Evolutionary conservation across 1,139 yeast species (phyloP).

Genomic region (Lodderomyces metapsilosis): DNA sequence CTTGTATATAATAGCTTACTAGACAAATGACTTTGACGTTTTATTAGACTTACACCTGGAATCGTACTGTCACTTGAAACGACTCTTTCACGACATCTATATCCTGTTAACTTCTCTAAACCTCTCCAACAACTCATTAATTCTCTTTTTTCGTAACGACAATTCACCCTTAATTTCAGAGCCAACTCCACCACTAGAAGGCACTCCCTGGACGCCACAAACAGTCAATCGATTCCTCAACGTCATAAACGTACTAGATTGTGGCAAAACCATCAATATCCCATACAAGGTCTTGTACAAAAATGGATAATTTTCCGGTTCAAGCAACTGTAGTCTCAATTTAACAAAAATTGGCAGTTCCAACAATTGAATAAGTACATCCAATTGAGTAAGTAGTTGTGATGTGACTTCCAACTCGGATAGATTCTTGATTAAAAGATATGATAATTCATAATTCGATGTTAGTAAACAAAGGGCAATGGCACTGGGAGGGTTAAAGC

Average conservation of each 20-base stretch:
- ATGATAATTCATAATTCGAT: constrained; percentile 88
- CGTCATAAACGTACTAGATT: constrained; percentile 85
- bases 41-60: neutral
- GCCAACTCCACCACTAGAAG: constrained; percentile 15
- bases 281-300: constrained; percentile 90
- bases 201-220: constrained; percentile 9
- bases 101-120: constrained; percentile 38
- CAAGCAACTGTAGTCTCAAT: constrained; percentile 79
- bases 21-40: neutral
- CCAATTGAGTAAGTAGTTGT: constrained; percentile 71
- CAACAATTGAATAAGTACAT: constrained; percentile 73
- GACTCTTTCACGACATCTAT: too few species aligned
- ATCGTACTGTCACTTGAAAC: too few species aligned
- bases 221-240: constrained; percentile 65
- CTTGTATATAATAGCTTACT: neutral
- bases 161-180: constrained; percentile 23
- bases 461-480: constrained; percentile 83
- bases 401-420: constrained; percentile 76
- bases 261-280: constrained; percentile 90
- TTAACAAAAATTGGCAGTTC: constrained; percentile 87
- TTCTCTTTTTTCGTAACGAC: constrained; percentile 43
- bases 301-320: constrained; percentile 80
- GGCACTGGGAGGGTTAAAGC: constrained; percentile 87
- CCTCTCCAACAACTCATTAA: constrained; percentile 56
- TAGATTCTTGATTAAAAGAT: constrained; percentile 68